These are phyloP conservation scores for Anacardium occidentale DNA, from an alignment of 345 rosid species.

Conservation along the genomic window DNA sequence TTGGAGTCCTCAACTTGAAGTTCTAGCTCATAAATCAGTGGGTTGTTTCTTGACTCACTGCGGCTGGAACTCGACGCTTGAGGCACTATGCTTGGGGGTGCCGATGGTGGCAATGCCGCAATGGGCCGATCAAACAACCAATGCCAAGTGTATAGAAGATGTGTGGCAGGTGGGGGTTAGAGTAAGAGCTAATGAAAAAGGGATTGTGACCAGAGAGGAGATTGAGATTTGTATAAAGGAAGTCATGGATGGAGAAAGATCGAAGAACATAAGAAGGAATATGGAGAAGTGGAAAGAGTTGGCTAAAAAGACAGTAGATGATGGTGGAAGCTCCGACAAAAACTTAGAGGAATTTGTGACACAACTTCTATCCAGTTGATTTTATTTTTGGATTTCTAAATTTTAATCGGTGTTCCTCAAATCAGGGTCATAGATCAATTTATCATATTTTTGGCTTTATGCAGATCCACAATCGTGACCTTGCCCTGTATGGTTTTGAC, in stretches of 20 bases:
- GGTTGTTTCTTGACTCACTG: no score
- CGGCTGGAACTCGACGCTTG: conserved; percentile 56
- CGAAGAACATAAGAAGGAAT: conserved; percentile 9
- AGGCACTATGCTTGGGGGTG: conserved; percentile 48
- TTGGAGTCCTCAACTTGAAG: conserved; percentile 57
- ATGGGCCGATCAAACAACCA: conserved; percentile 54
- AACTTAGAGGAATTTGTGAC: conserved; percentile 44
- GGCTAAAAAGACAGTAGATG: conserved; percentile 24
- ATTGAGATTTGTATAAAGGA: not conserved
- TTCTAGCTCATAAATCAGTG: conserved; percentile 38
- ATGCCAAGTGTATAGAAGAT: conserved; percentile 26
- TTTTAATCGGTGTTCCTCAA: no score
- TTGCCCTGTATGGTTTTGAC: no score
- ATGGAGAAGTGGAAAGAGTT: conserved; percentile 21
- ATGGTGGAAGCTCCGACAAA: conserved; percentile 56
- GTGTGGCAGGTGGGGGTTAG: conserved; percentile 29
- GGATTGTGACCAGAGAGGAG: conserved; percentile 25
- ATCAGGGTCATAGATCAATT: no score
- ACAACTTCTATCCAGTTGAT: not conserved
- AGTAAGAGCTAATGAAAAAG: conserved; percentile 23
- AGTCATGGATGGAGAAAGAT: conserved; percentile 21
- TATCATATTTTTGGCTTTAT: no score
- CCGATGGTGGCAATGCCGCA: conserved; percentile 70
- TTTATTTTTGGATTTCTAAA: no score
- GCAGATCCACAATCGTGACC: no score